Percentiles rank a stretch among this genome's conserved stretches.
phyloP scores from a whole-genome alignment of 495 filamentous ascomycete species.

The Neurospora sp. region DNA sequence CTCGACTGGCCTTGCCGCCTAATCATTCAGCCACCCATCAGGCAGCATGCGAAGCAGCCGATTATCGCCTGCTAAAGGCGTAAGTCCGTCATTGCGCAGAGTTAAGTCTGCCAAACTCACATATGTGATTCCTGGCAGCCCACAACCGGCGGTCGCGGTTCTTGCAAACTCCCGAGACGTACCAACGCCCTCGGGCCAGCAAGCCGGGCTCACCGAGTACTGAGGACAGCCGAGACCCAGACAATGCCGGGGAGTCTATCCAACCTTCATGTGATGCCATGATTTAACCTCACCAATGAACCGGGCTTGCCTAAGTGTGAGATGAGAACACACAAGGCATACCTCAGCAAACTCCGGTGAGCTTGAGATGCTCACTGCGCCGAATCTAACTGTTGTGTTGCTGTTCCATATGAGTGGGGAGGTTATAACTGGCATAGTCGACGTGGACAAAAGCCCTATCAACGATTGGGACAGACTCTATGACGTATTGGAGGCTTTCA shows the following conservation, averaged over 20 bases:
- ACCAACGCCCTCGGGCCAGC: not conserved
- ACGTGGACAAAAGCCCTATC: conserved; percentile 64
- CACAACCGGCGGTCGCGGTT: not conserved
- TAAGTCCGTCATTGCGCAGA: not conserved
- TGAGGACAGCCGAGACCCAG: not conserved
- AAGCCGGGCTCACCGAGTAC: not conserved
- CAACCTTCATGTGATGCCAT: not conserved
- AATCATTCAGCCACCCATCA: not conserved
- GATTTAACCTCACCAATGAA: not conserved
- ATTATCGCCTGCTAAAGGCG: not conserved
- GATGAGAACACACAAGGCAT: not conserved
- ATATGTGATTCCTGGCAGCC: not conserved
- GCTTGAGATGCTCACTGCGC: not conserved
- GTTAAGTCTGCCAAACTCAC: not conserved
- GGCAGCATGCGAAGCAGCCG: not conserved
- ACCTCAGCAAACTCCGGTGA: not conserved
- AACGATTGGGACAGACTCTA: conserved; percentile 75
- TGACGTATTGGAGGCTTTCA: conserved; percentile 81
- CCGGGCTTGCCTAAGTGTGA: not conserved
- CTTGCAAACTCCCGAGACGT: not conserved
- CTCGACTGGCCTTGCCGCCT: not conserved
- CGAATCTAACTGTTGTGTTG: conserved; percentile 19
- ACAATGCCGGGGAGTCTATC: not conserved
- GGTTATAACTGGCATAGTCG: conserved; percentile 72
- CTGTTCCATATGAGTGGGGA: conserved; percentile 81